phyloP scores from a whole-genome alignment of 1,284 basidiomycete species.

The Malassezia cuniculi region DNA sequence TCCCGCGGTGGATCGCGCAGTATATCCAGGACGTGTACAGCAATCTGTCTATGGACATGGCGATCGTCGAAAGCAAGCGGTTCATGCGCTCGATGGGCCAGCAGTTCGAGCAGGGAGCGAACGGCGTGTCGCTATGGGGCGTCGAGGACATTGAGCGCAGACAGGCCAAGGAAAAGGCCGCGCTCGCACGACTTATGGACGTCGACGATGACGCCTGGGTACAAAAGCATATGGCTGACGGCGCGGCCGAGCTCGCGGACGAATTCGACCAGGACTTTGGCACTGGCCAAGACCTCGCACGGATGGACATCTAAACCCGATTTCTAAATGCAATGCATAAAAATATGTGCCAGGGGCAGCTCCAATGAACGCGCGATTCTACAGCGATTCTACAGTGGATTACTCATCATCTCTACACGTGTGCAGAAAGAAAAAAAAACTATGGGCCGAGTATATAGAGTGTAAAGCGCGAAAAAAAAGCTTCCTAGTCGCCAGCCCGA shows the following conservation, averaged over 20 bases:
- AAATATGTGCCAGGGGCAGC: no score
- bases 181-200: slow-evolving; percentile 33
- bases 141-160: slow-evolving; percentile 68
- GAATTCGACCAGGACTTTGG: slow-evolving; percentile 35
- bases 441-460: slow-evolving; percentile 2
- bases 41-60: slow-evolving; percentile 98
- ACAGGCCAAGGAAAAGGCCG: slow-evolving; percentile 60
- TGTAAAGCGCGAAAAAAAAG: slow-evolving; percentile 7
- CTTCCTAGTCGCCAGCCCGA: slow-evolving; percentile 4
- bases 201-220: slow-evolving; percentile 22
- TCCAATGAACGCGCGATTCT: no score
- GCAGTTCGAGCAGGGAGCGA: slow-evolving; percentile 81
- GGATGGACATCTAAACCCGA: background rate
- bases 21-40: slow-evolving; percentile 87
- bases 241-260: slow-evolving; percentile 12
- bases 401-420: no score
- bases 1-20: slow-evolving; percentile 98
- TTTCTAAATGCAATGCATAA: background rate
- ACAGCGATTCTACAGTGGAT: slow-evolving; percentile 1
- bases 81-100: slow-evolving; percentile 98
- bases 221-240: slow-evolving; percentile 15
- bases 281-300: slow-evolving; percentile 11
- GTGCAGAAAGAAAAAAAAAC: no score
- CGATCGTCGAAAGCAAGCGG: slow-evolving; percentile 80
- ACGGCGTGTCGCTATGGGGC: slow-evolving; percentile 87